A percentile compares a stretch with the other conserved stretches of the same genome.
Evolutionary conservation across 305 asterid genomes (phyloP).

Genomic region (Fraxinus platypoda): DNA sequence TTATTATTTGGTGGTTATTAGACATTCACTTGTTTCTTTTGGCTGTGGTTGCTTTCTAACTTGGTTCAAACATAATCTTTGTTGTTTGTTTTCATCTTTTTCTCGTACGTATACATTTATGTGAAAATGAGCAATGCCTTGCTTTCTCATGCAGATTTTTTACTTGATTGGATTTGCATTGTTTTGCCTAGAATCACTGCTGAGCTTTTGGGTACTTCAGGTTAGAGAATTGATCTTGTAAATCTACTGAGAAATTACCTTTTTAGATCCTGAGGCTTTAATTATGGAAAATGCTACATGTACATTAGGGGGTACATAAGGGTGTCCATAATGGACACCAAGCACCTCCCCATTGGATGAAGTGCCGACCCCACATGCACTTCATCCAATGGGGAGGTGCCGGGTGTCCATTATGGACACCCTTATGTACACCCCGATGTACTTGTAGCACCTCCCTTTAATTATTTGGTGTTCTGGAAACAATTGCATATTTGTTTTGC

Average conservation of each 20-base stretch:
- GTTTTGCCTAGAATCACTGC: slow-evolving; percentile 80
- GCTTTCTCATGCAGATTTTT: slow-evolving; percentile 66
- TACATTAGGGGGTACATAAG: too few relatives aligned
- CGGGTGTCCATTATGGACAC: too few relatives aligned
- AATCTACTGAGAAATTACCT: not conserved
- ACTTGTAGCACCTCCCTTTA: too few relatives aligned
- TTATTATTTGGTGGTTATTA: not conserved
- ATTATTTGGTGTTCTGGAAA: slow-evolving; percentile 9
- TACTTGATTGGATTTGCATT: slow-evolving; percentile 87
- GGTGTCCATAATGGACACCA: too few relatives aligned
- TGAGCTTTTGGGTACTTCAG: slow-evolving; percentile 98
- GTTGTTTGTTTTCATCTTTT: slow-evolving; percentile 2
- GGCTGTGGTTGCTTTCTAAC: not conserved
- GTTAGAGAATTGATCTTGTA: slow-evolving; percentile 42
- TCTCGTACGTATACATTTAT: not conserved
- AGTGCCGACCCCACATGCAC: too few relatives aligned
- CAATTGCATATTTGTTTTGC: not conserved
- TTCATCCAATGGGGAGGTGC: too few relatives aligned
- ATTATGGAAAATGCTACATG: too few relatives aligned
- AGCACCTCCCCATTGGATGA: too few relatives aligned
- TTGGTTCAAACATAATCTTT: slow-evolving; percentile 3
- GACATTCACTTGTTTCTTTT: not conserved
- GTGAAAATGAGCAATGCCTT: not conserved
- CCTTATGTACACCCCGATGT: too few relatives aligned
- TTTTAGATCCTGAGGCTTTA: not conserved